Evolutionary conservation across 164 flowering plant species (phyloP), one percentile per base, ranked within the genome.

Genomic region (Warburgia ugandensis): DNA sequence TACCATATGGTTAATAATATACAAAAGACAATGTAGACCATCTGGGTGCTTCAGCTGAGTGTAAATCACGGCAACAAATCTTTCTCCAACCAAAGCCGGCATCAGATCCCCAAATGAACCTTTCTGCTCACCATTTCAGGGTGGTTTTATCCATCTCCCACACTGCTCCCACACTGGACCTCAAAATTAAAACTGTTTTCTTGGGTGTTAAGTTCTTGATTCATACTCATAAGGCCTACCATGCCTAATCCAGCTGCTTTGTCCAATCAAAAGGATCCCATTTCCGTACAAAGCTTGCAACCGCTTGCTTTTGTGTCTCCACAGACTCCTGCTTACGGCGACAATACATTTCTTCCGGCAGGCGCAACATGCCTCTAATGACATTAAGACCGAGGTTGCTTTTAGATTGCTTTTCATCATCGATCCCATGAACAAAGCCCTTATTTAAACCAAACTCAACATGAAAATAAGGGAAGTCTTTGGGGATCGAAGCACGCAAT

Each of bases 221-320:
- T n/a, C n/a, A n/a, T n/a, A n/a, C n/a, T n/a, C n/a, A n/a, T n/a
- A n/a, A 36, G 16, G 39, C 39, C 39, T 23, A 6, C 9, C 22
- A 52, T 7, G 31, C 29, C 56, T 38, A 69, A 23, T 57, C 68
- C 13, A 92, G 85, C 54, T 79, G 87, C 55, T 80, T 83, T 17
- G 99, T 92, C 96, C 99, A 88, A 52, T 92, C 96, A 64, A 78
- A 85, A 12, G 77, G 78, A 14, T 70, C 77, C 97, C 95, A 92
- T 0, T 82, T 81, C 38, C 45, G 68, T 0, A 60, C 67, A 62
- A 92, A 92, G 45, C 46, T 68, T 10, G 69, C 52, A 19, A 80
- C 88, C 2, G 84, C 91, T 46, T 70, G 69, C 65, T 68, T 80
- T 48, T 88, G 99, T 3, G 62, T 55, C 58, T 92, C 95, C 4